Percentiles rank a stretch among this genome's conserved stretches.
phyloP scores from a whole-genome alignment of 2,329 filamentous ascomycete genomes.

The Rhinocladiella mackenziei region DNA sequence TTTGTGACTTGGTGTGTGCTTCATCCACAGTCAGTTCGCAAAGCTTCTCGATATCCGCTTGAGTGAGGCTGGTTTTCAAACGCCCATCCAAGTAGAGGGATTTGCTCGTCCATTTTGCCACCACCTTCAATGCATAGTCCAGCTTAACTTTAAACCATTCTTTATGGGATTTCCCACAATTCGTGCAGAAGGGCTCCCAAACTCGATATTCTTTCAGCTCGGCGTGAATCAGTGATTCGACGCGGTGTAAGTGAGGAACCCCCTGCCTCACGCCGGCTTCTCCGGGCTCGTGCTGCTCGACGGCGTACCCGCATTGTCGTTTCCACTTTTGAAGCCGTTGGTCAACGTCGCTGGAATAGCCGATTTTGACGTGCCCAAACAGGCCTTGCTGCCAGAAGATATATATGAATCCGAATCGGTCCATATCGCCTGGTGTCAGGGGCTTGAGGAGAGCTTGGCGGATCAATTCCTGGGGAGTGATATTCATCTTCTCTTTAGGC shows the following conservation, averaged over 20 bases:
- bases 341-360: slow-evolving; percentile 3
- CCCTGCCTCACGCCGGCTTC: background rate
- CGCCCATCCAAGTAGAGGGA: no score
- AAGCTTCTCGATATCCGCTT: no score
- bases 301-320: slow-evolving; percentile 5
- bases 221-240: slow-evolving; percentile 19
- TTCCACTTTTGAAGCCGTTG: slow-evolving; percentile 11
- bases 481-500: background rate
- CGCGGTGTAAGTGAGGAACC: slow-evolving; percentile 5
- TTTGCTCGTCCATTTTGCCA: slow-evolving; percentile 19
- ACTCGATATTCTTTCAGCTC: slow-evolving; percentile 14
- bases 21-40: no score
- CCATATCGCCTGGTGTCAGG: slow-evolving; percentile 3
- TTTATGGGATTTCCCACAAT: slow-evolving; percentile 5
- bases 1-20: no score
- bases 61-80: no score
- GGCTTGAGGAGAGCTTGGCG: slow-evolving; percentile 4
- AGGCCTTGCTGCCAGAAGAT: slow-evolving; percentile 15
- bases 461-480: slow-evolving; percentile 6
- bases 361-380: slow-evolving; percentile 20
- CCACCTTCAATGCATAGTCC: slow-evolving; percentile 9
- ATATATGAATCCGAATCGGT: slow-evolving; percentile 6
- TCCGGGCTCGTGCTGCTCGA: background rate
- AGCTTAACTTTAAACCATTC: slow-evolving; percentile 15
- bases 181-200: slow-evolving; percentile 5